Conservation (phyloP, 73 alveolate genomes). For the Halteria grandinella region DNA sequence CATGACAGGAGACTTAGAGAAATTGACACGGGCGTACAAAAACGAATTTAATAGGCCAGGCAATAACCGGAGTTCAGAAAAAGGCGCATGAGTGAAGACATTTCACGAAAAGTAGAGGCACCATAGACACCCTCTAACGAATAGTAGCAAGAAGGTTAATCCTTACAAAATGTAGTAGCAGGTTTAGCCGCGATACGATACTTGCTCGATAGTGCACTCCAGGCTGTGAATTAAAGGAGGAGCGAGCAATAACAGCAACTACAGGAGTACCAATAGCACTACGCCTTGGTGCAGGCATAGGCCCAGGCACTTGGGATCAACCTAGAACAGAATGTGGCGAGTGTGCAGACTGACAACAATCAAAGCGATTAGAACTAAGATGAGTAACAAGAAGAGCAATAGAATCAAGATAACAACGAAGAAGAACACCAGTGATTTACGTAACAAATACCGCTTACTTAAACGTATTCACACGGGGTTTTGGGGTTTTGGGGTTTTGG, state of each 20-base stretch:
- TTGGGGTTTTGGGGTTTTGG: too few species aligned
- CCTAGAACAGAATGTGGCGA: too few species aligned
- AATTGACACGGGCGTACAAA: background rate
- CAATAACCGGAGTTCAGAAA: background rate
- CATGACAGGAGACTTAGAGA: slow-evolving; percentile 1
- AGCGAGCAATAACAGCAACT: background rate
- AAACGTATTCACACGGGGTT: too few species aligned
- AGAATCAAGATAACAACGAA: background rate
- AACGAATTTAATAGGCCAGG: background rate
- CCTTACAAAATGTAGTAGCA: slow-evolving; percentile 3
- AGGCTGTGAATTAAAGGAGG: slow-evolving; percentile 17
- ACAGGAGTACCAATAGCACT: background rate
- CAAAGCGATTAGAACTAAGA: too few species aligned
- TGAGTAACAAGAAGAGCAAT: background rate
- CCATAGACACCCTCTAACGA: background rate
- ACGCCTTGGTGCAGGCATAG: too few species aligned
- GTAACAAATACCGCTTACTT: too few species aligned
- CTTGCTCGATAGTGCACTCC: slow-evolving; percentile 28
- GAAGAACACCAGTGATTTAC: background rate
- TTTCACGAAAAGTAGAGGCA: background rate
- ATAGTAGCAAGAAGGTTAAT: background rate
- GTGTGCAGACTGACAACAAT: too few species aligned
- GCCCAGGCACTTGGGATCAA: too few species aligned
- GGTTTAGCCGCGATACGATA: slow-evolving; percentile 39
- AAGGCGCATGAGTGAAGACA: background rate